phyloP scores from a whole-genome alignment of 768 basidiomycete genomes.

The Mycena vulgaris region DNA sequence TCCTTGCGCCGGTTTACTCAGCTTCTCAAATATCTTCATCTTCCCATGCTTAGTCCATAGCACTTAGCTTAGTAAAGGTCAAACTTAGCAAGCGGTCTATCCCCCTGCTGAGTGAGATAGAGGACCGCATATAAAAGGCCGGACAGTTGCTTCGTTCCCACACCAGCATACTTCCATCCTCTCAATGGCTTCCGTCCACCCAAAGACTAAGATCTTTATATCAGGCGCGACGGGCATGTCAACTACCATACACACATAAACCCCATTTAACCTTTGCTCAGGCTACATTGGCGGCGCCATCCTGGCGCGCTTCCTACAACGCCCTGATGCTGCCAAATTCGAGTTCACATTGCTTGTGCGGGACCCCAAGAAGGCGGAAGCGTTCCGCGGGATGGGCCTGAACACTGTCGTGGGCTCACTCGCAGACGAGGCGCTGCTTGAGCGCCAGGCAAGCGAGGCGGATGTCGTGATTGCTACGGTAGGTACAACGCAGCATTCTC shows the following conservation, averaged over 20 bases:
- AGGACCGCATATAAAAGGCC: no score
- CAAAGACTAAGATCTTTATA: neutral
- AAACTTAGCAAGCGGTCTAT: no score
- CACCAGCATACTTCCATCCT: no score
- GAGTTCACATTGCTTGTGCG: neutral
- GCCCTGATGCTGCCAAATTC: neutral
- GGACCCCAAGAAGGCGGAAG: neutral
- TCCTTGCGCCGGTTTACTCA: no score
- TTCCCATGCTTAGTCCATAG: no score
- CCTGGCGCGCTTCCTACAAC: neutral
- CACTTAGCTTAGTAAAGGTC: no score
- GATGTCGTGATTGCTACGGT: neutral
- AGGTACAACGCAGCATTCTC: conserved; percentile 27
- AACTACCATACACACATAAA: neutral
- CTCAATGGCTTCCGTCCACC: no score
- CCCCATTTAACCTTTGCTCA: neutral
- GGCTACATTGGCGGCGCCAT: neutral
- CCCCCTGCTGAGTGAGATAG: no score
- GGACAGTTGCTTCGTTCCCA: no score
- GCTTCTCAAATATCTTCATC: no score
- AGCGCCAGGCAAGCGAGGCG: neutral
- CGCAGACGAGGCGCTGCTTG: neutral
- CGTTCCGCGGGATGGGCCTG: neutral
- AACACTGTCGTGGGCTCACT: neutral
- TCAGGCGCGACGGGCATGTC: neutral